These are phyloP conservation scores for Kwoniella bestiolae DNA, from an alignment of 768 basidiomycete genomes.

Conservation along the genomic window DNA sequence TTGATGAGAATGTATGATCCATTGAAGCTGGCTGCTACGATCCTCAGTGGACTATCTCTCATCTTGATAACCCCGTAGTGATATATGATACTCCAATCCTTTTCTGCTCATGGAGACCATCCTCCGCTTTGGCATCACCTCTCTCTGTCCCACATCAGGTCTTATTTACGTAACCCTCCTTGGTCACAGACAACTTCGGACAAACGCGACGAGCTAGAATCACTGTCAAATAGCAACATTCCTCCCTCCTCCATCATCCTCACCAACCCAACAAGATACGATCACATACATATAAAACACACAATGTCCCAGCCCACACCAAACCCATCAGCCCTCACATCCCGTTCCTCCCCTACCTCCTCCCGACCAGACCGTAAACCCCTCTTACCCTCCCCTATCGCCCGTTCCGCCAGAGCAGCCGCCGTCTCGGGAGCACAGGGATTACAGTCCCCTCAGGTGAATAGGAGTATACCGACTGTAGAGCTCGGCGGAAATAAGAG, in stretches of 20 bases:
- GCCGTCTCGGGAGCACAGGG: background rate
- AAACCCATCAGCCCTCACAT: background rate
- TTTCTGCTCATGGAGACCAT: too few relatives aligned
- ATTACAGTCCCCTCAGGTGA: background rate
- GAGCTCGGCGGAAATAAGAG: constrained; percentile 7
- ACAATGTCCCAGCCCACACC: background rate
- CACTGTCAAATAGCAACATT: background rate
- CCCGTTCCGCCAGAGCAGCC: constrained; percentile 10
- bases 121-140: background rate
- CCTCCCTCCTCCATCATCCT: background rate
- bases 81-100: too few relatives aligned
- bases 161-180: too few relatives aligned
- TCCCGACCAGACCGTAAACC: constrained; percentile 14
- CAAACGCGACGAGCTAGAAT: background rate
- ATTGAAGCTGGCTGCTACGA: background rate
- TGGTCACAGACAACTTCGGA: too few relatives aligned
- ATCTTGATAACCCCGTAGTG: too few relatives aligned
- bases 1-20: background rate
- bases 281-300: background rate
- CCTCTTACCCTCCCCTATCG: constrained; percentile 9
- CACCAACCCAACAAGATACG: too few relatives aligned
- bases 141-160: too few relatives aligned
- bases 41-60: too few relatives aligned
- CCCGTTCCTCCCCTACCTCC: background rate
- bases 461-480: background rate